These are phyloP conservation scores for Lyophyllum atratum DNA, from an alignment of 768 basidiomycete species.

Conservation along the genomic window DNA sequence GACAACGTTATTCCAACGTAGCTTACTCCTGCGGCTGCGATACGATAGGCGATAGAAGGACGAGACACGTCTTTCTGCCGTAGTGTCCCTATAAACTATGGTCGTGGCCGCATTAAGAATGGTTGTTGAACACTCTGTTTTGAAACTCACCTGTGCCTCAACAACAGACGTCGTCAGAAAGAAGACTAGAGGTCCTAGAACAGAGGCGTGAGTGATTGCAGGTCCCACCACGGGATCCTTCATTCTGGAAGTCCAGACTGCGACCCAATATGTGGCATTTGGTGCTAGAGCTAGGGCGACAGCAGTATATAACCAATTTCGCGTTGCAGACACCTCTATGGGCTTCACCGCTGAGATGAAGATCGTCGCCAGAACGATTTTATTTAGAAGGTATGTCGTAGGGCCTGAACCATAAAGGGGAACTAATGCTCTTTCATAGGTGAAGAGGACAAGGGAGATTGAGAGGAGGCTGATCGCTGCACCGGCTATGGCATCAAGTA, in stretches of 20 bases:
- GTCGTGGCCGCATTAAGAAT: background rate
- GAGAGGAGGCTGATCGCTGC: constrained; percentile 15
- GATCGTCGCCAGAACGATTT: constrained; percentile 34
- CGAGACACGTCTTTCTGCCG: constrained; percentile 6
- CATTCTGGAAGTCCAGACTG: constrained; percentile 57
- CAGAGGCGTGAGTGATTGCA: constrained; percentile 53
- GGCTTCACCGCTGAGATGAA: constrained; percentile 42
- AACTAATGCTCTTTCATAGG: constrained; percentile 63
- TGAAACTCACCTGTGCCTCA: constrained; percentile 24
- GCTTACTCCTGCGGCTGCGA: constrained; percentile 25
- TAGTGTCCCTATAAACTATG: constrained; percentile 9
- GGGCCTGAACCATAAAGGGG: constrained; percentile 71
- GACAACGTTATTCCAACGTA: constrained; percentile 27
- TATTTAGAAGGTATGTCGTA: constrained; percentile 49
- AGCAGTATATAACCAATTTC: constrained; percentile 38
- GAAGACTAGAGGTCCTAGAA: constrained; percentile 59
- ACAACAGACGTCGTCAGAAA: constrained; percentile 49
- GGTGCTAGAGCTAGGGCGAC: constrained; percentile 50
- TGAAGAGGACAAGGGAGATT: constrained; percentile 60
- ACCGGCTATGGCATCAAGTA: constrained; percentile 5
- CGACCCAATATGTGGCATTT: constrained; percentile 67
- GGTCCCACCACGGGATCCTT: constrained; percentile 58
- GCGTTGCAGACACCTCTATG: constrained; percentile 31
- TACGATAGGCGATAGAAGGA: constrained; percentile 17
- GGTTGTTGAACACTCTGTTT: background rate